Conservation (phyloP, 352 stramenopile genomes). For the Phytophthora citricola region DNA sequence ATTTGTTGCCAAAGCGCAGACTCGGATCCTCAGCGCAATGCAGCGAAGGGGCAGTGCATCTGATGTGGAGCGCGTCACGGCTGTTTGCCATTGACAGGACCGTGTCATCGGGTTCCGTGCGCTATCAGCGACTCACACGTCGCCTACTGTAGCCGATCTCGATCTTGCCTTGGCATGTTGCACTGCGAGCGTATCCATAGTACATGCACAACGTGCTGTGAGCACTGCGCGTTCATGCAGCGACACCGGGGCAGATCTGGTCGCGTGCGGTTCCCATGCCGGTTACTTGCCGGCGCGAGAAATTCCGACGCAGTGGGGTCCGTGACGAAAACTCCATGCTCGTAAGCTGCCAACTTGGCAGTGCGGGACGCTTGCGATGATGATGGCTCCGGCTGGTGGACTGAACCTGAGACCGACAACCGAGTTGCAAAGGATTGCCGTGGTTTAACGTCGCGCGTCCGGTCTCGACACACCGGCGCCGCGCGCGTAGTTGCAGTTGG, state of each 20-base stretch:
- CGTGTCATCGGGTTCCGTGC: constrained; percentile 1
- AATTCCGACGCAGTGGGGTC: too few species aligned
- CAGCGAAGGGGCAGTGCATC: constrained; percentile 23
- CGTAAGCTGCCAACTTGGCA: constrained; percentile 9
- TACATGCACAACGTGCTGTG: background rate
- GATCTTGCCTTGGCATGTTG: background rate
- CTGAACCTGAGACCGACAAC: constrained; percentile 5
- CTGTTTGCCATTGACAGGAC: constrained; percentile 23
- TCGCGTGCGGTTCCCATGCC: too few species aligned
- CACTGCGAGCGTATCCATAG: background rate
- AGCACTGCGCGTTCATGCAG: too few species aligned
- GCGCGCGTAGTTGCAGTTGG: constrained; percentile 9
- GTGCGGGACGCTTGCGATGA: constrained; percentile 18
- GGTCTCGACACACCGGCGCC: constrained; percentile 11
- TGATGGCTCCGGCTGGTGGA: constrained; percentile 21
- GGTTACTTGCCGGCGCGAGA: too few species aligned
- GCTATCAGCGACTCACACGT: constrained; percentile 16
- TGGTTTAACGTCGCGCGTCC: constrained; percentile 15
- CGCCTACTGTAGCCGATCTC: background rate
- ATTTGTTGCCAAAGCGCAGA: constrained; percentile 10
- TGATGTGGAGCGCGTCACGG: constrained; percentile 32
- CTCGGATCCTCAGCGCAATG: constrained; percentile 12
- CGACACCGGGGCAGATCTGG: too few species aligned
- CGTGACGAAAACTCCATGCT: background rate
- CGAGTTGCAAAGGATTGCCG: background rate